Conservation (phyloP, 2,329 filamentous ascomycete species). For the Exserohilum rostratum region DNA sequence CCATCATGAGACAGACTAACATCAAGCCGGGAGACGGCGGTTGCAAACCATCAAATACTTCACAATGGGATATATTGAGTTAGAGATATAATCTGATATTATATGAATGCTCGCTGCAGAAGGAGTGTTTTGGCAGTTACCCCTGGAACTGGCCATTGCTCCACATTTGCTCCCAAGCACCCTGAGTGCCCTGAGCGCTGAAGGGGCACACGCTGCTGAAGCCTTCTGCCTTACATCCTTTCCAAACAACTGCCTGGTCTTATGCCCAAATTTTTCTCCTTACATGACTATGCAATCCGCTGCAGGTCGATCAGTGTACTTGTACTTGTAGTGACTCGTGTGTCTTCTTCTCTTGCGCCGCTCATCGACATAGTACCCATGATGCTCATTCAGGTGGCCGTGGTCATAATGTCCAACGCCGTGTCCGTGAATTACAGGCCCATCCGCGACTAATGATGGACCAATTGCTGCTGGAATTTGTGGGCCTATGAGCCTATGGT, state of each 20-base stretch:
- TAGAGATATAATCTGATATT: background rate
- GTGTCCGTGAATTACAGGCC: slow-evolving; percentile 2
- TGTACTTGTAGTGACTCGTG: slow-evolving; percentile 30
- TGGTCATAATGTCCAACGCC: slow-evolving; percentile 6
- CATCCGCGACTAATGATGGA: slow-evolving; percentile 8
- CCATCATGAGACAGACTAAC: background rate
- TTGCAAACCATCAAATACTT: background rate
- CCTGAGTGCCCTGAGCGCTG: background rate
- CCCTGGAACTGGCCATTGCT: background rate
- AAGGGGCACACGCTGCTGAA: background rate
- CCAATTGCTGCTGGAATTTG: slow-evolving; percentile 11
- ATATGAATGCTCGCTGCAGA: background rate
- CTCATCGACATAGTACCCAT: slow-evolving; percentile 6
- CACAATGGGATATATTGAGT: background rate
- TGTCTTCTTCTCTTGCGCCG: slow-evolving; percentile 20
- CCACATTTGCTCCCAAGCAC: background rate
- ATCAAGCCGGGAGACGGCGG: background rate
- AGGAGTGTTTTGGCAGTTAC: background rate
- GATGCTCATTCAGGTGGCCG: slow-evolving; percentile 13
- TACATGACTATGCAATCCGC: slow-evolving; percentile 33
- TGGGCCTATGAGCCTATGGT: slow-evolving; percentile 30
- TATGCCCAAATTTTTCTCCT: background rate
- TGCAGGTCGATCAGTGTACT: slow-evolving; percentile 24
- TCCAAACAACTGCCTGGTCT: background rate
- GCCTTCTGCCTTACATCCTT: background rate